Percentiles rank a stretch among this genome's conserved stretches.
Conservation (phyloP, 2,329 filamentous ascomycete species). For the Bipolaris victoriae region DNA sequence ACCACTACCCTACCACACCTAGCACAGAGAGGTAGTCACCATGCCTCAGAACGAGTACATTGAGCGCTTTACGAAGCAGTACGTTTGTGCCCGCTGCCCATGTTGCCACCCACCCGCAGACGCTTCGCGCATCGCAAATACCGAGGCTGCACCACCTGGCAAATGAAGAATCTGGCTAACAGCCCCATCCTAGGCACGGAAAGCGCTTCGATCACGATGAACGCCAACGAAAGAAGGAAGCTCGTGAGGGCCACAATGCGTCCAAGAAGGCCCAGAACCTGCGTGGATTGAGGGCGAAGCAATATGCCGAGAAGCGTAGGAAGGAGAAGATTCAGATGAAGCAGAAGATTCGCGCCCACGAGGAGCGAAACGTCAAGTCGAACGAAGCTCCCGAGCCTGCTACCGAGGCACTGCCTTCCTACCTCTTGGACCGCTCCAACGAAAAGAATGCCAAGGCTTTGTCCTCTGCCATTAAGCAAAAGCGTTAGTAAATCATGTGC, state of each 20-base stretch:
- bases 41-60: slow-evolving; percentile 81
- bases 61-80: slow-evolving; percentile 75
- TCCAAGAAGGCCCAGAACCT: slow-evolving; percentile 93
- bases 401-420: slow-evolving; percentile 83
- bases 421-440: slow-evolving; percentile 85
- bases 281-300: slow-evolving; percentile 87
- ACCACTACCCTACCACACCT: slow-evolving; percentile 12
- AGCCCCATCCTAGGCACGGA: slow-evolving; percentile 32
- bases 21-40: slow-evolving; percentile 18
- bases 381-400: slow-evolving; percentile 77
- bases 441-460: slow-evolving; percentile 75
- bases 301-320: slow-evolving; percentile 80
- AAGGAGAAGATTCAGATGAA: slow-evolving; percentile 70
- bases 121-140: slow-evolving; percentile 2
- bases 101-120: not conserved
- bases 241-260: slow-evolving; percentile 86
- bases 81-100: slow-evolving; percentile 43
- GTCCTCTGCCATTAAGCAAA: slow-evolving; percentile 90
- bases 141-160: slow-evolving; percentile 1
- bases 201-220: slow-evolving; percentile 81
- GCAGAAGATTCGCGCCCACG: slow-evolving; percentile 77
- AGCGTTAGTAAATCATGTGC: slow-evolving; percentile 58
- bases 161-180: slow-evolving; percentile 21
- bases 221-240: slow-evolving; percentile 81
- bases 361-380: slow-evolving; percentile 94